These are phyloP conservation scores for Clonostachys solani DNA, from an alignment of 2,329 filamentous ascomycete species.

Conservation along the genomic window DNA sequence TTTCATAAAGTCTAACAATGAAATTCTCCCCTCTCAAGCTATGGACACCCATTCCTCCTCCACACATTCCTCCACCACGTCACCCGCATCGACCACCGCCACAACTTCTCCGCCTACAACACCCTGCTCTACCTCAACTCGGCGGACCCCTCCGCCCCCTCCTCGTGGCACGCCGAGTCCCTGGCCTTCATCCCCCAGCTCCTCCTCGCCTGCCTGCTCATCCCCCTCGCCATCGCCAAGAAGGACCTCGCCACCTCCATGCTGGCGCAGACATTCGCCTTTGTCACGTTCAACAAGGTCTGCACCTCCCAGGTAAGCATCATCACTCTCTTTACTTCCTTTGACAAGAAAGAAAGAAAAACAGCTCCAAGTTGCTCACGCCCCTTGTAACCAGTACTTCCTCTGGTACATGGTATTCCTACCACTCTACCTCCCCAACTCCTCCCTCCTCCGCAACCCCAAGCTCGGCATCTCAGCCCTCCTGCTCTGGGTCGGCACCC, in stretches of 20 bases:
- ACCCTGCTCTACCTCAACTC: constrained; percentile 85
- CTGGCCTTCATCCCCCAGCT: constrained; percentile 89
- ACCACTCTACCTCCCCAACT: constrained; percentile 82
- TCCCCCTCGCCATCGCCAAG: constrained; percentile 75
- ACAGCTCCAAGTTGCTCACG: constrained; percentile 4
- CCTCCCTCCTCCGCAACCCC: constrained; percentile 61
- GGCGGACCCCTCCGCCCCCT: constrained; percentile 28
- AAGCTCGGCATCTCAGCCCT: constrained; percentile 61
- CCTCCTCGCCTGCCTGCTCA: constrained; percentile 69
- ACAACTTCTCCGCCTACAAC: constrained; percentile 98
- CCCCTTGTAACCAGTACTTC: constrained; percentile 66
- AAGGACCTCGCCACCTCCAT: constrained; percentile 78
- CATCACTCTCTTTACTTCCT: not conserved
- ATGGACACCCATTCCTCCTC: constrained; percentile 75
- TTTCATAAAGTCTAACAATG: not conserved
- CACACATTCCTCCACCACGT: constrained; percentile 95
- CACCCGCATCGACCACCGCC: constrained; percentile 88
- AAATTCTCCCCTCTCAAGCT: constrained; percentile 36
- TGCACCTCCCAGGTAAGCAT: constrained; percentile 85
- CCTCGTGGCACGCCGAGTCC: constrained; percentile 57
- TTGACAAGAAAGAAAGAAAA: not conserved
- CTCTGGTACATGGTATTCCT: constrained; percentile 96
- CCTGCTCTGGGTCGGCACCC: constrained; percentile 68
- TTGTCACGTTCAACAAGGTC: constrained; percentile 98
- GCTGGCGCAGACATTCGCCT: constrained; percentile 94